A percentile compares a stretch with the other conserved stretches of the same genome.
Evolutionary conservation across 345 rosid species (phyloP).

Genomic region (Sapria himalayana): DNA sequence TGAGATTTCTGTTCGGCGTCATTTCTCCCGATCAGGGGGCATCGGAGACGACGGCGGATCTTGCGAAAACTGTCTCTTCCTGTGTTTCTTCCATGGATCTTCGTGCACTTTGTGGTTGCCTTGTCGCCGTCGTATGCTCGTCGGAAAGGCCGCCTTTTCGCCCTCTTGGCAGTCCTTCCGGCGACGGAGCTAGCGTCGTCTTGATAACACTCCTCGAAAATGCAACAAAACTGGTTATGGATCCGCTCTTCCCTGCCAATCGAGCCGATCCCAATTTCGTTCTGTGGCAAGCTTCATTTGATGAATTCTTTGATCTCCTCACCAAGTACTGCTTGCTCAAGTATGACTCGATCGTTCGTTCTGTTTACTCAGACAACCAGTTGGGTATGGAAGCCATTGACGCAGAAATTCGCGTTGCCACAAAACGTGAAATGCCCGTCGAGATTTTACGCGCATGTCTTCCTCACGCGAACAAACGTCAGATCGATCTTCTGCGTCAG

Average conservation of each 20-base stretch:
- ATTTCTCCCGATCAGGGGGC: slow-evolving; percentile 41
- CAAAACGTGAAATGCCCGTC: slow-evolving; percentile 83
- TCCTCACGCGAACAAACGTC: slow-evolving; percentile 67
- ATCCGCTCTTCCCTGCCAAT: slow-evolving; percentile 17
- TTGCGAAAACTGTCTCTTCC: slow-evolving; percentile 38
- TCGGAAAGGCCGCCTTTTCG: slow-evolving; percentile 94
- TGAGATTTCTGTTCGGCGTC: slow-evolving; percentile 73
- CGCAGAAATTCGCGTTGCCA: slow-evolving; percentile 25
- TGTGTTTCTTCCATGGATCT: slow-evolving; percentile 73
- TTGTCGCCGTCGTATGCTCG: slow-evolving; percentile 94
- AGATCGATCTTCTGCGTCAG: slow-evolving; percentile 46
- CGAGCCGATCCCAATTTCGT: slow-evolving; percentile 33
- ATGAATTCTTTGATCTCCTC: slow-evolving; percentile 65
- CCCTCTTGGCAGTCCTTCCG: slow-evolving; percentile 73
- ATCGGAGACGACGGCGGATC: slow-evolving; percentile 38
- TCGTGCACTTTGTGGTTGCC: slow-evolving; percentile 74
- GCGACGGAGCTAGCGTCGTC: slow-evolving; percentile 66
- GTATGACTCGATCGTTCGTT: slow-evolving; percentile 58
- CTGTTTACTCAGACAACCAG: slow-evolving; percentile 26
- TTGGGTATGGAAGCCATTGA: slow-evolving; percentile 28
- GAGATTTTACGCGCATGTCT: slow-evolving; percentile 89
- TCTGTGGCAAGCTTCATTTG: slow-evolving; percentile 91
- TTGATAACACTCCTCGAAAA: slow-evolving; percentile 72
- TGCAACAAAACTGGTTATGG: slow-evolving; percentile 46
- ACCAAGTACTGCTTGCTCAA: slow-evolving; percentile 80